Conservation (phyloP, 495 filamentous ascomycete genomes). For the Aspergillus cavernicola region DNA sequence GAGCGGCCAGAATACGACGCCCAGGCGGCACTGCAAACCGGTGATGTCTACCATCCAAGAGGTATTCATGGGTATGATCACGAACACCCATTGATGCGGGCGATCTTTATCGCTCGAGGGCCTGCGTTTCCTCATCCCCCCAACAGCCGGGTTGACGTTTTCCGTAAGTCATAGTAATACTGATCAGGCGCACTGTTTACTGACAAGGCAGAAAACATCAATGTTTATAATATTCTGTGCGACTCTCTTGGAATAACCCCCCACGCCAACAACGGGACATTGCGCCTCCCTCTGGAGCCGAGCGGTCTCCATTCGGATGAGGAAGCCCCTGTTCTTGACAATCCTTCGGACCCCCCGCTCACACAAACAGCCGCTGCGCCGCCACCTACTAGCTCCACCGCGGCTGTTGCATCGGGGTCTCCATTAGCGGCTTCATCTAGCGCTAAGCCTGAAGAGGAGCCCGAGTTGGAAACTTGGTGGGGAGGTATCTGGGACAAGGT, state of each 20-base stretch:
- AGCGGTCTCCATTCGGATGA: constrained; percentile 63
- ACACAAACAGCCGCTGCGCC: neutral
- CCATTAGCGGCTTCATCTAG: neutral
- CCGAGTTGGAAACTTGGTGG: constrained; percentile 31
- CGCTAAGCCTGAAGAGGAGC: constrained; percentile 16
- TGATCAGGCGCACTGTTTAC: neutral
- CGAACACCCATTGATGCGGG: constrained; percentile 84
- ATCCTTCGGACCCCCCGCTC: constrained; percentile 36
- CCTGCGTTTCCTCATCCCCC: constrained; percentile 83
- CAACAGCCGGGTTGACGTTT: constrained; percentile 74
- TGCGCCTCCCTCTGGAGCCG: constrained; percentile 71
- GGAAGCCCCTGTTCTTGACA: constrained; percentile 28
- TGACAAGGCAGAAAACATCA: constrained; percentile 67
- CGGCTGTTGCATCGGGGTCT: neutral
- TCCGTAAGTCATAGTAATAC: constrained; percentile 64
- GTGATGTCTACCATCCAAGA: constrained; percentile 64
- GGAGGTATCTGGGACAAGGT: constrained; percentile 31
- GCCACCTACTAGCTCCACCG: neutral
- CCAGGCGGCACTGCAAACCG: constrained; percentile 54
- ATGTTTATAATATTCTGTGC: constrained; percentile 94
- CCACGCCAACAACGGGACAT: constrained; percentile 79
- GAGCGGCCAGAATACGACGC: constrained; percentile 73
- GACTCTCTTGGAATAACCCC: constrained; percentile 70
- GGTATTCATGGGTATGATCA: constrained; percentile 92
- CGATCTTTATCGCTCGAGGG: constrained; percentile 84